Percentiles rank a stretch among this genome's conserved stretches.
These are phyloP conservation scores for Canavalia ensiformis DNA, from an alignment of 306 rosid genomes.

Conservation along the genomic window DNA sequence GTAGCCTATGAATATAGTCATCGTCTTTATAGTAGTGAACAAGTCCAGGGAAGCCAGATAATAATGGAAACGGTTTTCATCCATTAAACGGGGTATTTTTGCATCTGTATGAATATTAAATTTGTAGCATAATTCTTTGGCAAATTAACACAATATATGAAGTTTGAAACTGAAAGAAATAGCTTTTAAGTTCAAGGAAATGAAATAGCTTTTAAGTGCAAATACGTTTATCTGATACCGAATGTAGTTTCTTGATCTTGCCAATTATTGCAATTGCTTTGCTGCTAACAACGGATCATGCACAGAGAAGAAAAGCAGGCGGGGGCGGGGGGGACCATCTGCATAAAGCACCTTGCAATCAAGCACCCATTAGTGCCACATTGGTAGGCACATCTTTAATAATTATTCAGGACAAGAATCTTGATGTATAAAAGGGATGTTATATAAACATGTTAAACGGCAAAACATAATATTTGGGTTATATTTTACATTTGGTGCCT, in stretches of 20 bases:
- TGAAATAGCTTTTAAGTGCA: too few relatives aligned
- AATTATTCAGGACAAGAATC: conserved; percentile 40
- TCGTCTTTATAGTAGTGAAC: not conserved
- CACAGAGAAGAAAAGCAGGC: not conserved
- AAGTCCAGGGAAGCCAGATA: not conserved
- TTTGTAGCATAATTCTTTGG: not conserved
- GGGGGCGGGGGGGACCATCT: conserved; percentile 11
- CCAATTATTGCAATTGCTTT: conserved; percentile 45
- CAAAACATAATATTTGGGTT: not conserved
- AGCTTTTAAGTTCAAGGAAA: conserved; percentile 19
- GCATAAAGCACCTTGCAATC: conserved; percentile 43
- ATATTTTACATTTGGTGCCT: not conserved
- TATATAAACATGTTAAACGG: not conserved
- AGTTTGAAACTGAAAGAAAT: not conserved
- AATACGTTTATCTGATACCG: conserved; percentile 23
- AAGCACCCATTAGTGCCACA: conserved; percentile 45
- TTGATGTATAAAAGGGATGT: conserved; percentile 25
- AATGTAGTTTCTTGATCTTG: conserved; percentile 25
- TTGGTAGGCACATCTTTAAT: conserved; percentile 46
- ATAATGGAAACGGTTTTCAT: not conserved
- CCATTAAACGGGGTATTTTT: not conserved
- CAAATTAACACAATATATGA: conserved; percentile 31
- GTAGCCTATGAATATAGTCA: conserved; percentile 14
- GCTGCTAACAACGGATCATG: not conserved
- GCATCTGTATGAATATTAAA: not conserved